Evolutionary conservation across 331 rosid genomes (phyloP), one percentile per base, ranked within the genome.

Genomic region (Quercus lobata): DNA sequence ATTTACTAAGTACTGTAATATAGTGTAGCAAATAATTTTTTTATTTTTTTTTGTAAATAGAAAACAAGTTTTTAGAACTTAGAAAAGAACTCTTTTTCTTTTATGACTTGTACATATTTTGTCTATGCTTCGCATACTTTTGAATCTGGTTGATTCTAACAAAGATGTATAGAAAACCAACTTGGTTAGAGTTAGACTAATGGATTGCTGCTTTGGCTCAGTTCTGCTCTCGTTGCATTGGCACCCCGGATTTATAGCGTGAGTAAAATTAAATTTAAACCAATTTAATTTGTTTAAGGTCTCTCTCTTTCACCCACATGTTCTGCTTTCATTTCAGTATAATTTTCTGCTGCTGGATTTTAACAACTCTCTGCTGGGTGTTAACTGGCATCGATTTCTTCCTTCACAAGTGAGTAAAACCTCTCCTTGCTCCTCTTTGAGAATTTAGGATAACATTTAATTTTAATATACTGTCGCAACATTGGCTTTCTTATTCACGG

Each of bases 211-310:
- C 68, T 85, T 84, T 85, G 85, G 72, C 29, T 84, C 89, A 92
- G 94, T 87, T 77, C 70, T 87, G 65, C 79, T 86, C 77, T 80
- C 86, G 61, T 66, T 87, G 78, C 85, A 89, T 77, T 92, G 95
- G 95, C 89, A 93, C 52, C 93, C 95, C 5, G 93, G 93, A 75
- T 88, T 90, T 60, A 78, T 89, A 46, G 83, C 78, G 97, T 92
- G 81, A 62, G 84, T 32, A 49, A 10, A 73, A 7, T 29, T 29
- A 8, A 73, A 3, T 54, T 8, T 69, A 76, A 73, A 73, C 17
- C 76, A 16, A 49, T 21, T 29, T 11, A 29, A 52, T 75, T 44
- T 72, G 44, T n/a, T 65, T 8, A 30, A 68, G 17, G 7, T 68
- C 1, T 8, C 7, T 68, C 7, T 68, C 46, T 63, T 68, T 35